Evolutionary conservation across 2,329 filamentous ascomycete genomes (phyloP).

Genomic region (Aspergillus eucalypticola): DNA sequence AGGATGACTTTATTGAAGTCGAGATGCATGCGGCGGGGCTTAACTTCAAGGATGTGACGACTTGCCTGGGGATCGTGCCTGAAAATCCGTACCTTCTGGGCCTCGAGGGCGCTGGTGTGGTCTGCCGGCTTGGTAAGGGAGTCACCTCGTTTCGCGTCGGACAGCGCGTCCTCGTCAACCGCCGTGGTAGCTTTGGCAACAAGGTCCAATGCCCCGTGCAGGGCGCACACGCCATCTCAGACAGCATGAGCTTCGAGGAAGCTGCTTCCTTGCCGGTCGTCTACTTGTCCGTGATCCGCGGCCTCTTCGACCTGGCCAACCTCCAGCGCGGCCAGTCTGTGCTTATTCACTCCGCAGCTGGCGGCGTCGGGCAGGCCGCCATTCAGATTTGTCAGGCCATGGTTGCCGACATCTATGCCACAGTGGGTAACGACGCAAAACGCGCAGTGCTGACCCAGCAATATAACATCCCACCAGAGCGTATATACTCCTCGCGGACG

Average conservation of each 20-base stretch:
- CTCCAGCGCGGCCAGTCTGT: slow-evolving; percentile 19
- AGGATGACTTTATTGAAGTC: slow-evolving; percentile 25
- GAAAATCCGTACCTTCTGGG: slow-evolving; percentile 40
- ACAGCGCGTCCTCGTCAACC: slow-evolving; percentile 31
- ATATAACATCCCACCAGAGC: slow-evolving; percentile 19
- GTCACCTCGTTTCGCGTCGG: slow-evolving; percentile 24
- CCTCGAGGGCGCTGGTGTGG: slow-evolving; percentile 46
- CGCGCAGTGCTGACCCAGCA: slow-evolving; percentile 14
- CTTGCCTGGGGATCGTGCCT: slow-evolving; percentile 23
- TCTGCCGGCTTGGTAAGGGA: slow-evolving; percentile 34
- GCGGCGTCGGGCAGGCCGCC: slow-evolving; percentile 24
- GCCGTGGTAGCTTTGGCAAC: slow-evolving; percentile 12
- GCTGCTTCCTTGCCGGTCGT: slow-evolving; percentile 28
- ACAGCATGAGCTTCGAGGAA: slow-evolving; percentile 27
- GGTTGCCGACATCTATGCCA: slow-evolving; percentile 19
- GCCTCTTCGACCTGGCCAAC: slow-evolving; percentile 23
- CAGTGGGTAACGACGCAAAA: slow-evolving; percentile 23
- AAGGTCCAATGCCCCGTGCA: slow-evolving; percentile 9
- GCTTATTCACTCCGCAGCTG: slow-evolving; percentile 24
- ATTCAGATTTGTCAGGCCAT: slow-evolving; percentile 17
- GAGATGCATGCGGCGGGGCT: slow-evolving; percentile 23
- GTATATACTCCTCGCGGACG: slow-evolving; percentile 27
- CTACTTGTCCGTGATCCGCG: slow-evolving; percentile 27
- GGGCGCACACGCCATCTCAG: slow-evolving; percentile 26
- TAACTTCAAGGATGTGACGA: slow-evolving; percentile 22